Evolutionary conservation across 1,139 yeast species (phyloP).

Genomic region (Kodamaea sp.): DNA sequence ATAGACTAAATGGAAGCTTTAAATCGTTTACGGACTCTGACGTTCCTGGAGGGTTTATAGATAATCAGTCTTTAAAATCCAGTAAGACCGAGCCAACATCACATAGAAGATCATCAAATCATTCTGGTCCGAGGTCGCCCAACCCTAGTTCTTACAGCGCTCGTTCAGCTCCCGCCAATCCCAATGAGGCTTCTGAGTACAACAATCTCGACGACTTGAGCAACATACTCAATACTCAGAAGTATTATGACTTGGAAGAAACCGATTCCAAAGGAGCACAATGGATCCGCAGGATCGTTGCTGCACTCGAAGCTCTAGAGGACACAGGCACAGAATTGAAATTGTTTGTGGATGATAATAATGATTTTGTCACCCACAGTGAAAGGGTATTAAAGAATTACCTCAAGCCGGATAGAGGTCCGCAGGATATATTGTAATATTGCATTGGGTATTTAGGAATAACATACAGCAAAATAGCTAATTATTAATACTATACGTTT

Average conservation of each 20-base stretch:
- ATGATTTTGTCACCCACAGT: constrained; percentile 28
- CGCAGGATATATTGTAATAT: too few relatives aligned
- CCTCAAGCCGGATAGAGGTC: too few relatives aligned
- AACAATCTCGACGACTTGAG: neutral
- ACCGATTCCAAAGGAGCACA: constrained; percentile 48
- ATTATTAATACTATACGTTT: too few relatives aligned
- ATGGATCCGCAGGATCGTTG: constrained; percentile 49
- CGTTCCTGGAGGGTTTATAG: neutral
- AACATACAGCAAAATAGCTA: too few relatives aligned
- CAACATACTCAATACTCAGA: constrained; percentile 27
- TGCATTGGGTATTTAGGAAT: too few relatives aligned
- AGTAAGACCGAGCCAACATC: neutral
- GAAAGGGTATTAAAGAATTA: constrained; percentile 2
- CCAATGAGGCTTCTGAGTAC: too few relatives aligned
- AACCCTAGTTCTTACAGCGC: too few relatives aligned
- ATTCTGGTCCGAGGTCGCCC: too few relatives aligned
- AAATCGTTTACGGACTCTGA: neutral
- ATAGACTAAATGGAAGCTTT: neutral
- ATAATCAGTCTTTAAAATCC: neutral
- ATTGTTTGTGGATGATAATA: constrained; percentile 41
- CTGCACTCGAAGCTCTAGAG: constrained; percentile 39
- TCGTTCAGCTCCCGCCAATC: too few relatives aligned
- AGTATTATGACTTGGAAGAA: constrained; percentile 38
- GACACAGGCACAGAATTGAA: constrained; percentile 37
- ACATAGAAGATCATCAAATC: too few relatives aligned